Evolutionary conservation across 208 protist species (phyloP).

Genomic region (Angomonas desouzai): DNA sequence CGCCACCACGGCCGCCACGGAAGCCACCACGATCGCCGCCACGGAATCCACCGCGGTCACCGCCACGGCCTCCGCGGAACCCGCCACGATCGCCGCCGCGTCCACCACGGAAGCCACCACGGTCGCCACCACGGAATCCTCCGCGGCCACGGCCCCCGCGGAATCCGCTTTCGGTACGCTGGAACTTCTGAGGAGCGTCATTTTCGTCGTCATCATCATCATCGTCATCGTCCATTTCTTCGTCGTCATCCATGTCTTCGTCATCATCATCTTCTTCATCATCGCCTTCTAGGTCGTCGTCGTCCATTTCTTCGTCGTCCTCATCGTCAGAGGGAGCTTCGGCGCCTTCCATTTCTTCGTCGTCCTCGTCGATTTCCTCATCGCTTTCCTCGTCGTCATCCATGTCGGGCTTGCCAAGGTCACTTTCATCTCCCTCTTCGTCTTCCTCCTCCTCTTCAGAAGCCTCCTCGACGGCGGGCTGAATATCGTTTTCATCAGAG

Average conservation of each 20-base stretch:
- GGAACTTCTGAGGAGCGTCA: slow-evolving; percentile 65
- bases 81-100: slow-evolving; percentile 39
- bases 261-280: slow-evolving; percentile 33
- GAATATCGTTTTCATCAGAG: slow-evolving; percentile 31
- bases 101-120: slow-evolving; percentile 31
- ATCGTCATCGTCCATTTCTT: slow-evolving; percentile 56
- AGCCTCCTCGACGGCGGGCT: slow-evolving; percentile 29
- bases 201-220: slow-evolving; percentile 61
- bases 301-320: slow-evolving; percentile 18
- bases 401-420: slow-evolving; percentile 2
- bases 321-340: too few species aligned
- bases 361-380: slow-evolving; percentile 26
- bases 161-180: slow-evolving; percentile 59
- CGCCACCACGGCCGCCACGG: slow-evolving; percentile 39
- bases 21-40: slow-evolving; percentile 32
- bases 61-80: slow-evolving; percentile 26
- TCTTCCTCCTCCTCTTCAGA: slow-evolving; percentile 35
- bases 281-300: slow-evolving; percentile 23
- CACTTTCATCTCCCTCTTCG: slow-evolving; percentile 36
- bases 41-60: slow-evolving; percentile 36
- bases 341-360: slow-evolving; percentile 30
- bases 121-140: too few species aligned
- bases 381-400: slow-evolving; percentile 29
- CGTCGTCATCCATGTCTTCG: slow-evolving; percentile 40
- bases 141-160: slow-evolving; percentile 40